A percentile compares a stretch with the other conserved stretches of the same genome.
Evolutionary conservation across 2,329 filamentous ascomycete genomes (phyloP).

Genomic region (Harringtonia lauricola): DNA sequence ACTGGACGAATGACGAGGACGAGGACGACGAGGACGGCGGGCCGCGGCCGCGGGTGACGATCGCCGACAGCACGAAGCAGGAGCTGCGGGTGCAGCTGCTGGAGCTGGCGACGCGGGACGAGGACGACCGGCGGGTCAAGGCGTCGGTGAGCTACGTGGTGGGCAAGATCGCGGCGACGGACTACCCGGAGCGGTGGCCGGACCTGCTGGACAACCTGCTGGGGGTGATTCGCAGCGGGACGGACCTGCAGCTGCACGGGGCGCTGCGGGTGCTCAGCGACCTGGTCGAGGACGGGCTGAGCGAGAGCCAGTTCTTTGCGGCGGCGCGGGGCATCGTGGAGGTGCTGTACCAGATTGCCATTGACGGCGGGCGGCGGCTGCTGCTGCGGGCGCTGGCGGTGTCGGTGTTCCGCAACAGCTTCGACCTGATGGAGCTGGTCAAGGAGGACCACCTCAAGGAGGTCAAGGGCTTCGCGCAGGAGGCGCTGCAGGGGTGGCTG

Average conservation of each 20-base stretch:
- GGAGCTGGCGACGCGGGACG: conserved; percentile 61
- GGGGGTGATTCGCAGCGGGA: conserved; percentile 62
- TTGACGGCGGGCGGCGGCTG: conserved; percentile 62
- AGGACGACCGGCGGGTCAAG: conserved; percentile 77
- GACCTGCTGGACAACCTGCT: conserved; percentile 72
- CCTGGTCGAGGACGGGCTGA: conserved; percentile 86
- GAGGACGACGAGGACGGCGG: conserved; percentile 57
- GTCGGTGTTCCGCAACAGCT: conserved; percentile 80
- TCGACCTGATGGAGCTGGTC: conserved; percentile 93
- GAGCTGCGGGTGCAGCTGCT: conserved; percentile 65
- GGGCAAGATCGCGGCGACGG: conserved; percentile 85
- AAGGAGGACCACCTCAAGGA: conserved; percentile 83
- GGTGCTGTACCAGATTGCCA: conserved; percentile 71
- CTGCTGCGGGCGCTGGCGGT: conserved; percentile 75
- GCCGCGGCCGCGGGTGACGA: conserved; percentile 41
- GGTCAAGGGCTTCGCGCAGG: conserved; percentile 81
- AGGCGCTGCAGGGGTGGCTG: conserved; percentile 73
- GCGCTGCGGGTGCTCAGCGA: conserved; percentile 80
- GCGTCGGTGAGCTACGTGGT: conserved; percentile 72
- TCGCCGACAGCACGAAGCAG: conserved; percentile 62
- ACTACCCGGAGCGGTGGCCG: conserved; percentile 96
- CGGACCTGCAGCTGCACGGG: conserved; percentile 74
- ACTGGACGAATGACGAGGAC: conserved; percentile 71
- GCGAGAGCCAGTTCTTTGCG: conserved; percentile 87
- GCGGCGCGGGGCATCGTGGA: conserved; percentile 80